Evolutionary conservation across 352 stramenopile species (phyloP).

Genomic region (Saprolegnia parasitica): DNA sequence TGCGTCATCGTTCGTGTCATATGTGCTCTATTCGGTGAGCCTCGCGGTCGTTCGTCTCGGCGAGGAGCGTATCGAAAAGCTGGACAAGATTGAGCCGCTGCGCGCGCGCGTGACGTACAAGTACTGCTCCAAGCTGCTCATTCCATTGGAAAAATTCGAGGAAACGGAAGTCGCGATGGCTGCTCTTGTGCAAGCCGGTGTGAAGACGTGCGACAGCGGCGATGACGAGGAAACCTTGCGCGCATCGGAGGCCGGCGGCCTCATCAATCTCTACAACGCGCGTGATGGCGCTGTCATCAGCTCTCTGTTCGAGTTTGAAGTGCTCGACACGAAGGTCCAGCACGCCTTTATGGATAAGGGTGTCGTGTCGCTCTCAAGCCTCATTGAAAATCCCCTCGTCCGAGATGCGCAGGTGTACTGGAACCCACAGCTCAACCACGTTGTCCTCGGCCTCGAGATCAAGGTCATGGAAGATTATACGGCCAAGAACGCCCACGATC

Average conservation of each 20-base stretch:
- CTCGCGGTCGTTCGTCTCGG: constrained; percentile 3
- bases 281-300: neutral
- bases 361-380: constrained; percentile 7
- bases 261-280: constrained; percentile 4
- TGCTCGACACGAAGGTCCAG: constrained; percentile 19
- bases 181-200: neutral
- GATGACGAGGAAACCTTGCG: neutral
- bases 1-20: constrained; percentile 19
- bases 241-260: neutral
- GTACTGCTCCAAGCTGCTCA: constrained; percentile 22
- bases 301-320: constrained; percentile 17
- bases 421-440: constrained; percentile 7
- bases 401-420: constrained; percentile 17
- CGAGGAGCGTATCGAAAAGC: neutral
- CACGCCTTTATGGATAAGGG: constrained; percentile 25
- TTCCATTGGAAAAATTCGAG: constrained; percentile 25
- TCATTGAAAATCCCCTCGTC: constrained; percentile 23
- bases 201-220: neutral
- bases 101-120: constrained; percentile 11
- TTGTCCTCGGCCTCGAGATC: constrained; percentile 24
- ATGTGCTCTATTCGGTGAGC: constrained; percentile 20
- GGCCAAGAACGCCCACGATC: neutral
- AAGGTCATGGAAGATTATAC: constrained; percentile 22
- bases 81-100: neutral
- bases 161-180: constrained; percentile 10